Base-by-base conservation (phyloP, 2,329 filamentous ascomycete genomes). In the Aspergillus fischeri region DNA sequence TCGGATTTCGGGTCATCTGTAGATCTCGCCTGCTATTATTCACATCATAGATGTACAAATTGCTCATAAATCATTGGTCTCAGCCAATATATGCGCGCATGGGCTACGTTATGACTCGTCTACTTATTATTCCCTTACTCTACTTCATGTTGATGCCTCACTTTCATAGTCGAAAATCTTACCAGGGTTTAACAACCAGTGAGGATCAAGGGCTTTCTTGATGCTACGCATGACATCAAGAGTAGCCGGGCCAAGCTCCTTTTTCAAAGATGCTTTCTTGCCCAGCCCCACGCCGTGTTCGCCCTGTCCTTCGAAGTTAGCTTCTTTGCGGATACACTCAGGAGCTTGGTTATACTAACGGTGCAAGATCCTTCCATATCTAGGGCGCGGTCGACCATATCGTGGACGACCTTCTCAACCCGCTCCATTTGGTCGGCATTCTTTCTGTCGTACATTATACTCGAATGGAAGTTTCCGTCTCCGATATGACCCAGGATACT, bases 281-380 rank as follows among this genome's bases (percentile, higher is more conserved):
- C 90, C 91, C 73, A 93, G 85, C 24, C 91, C 92, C 59, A 96
- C 83, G 1, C 89, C 89, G 72, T 96, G 91, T 73, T 96, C 92
- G 28, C 91, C 92, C 69, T 77, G 53, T 50, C 11, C 24, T 50
- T 2, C 4, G 3, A 7, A 59, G 66, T 64, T 38, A 63, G 55
- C 28, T 35, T 20, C 17, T 44, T 47, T 41, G 24, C 9, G n/a
- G 14, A 1, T 11, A 10, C 24, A 44, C 6, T 47, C 47, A 11
- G 8, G 14, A 20, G 17, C n/a, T n/a, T n/a, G n/a, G 21, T 10
- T 24, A 25, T 44, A 29, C 57, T 70, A 73, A 80, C 78, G 0
- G 92, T 95, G 72, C 90, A 94, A 5, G 92, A 96, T 1, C 92
- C 91, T 58, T 96, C 92, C 92, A 97, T 96, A 63, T 93, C 90